phyloP scores from a whole-genome alignment of 208 protist species.

The Acanthamoeba polyphaga region DNA sequence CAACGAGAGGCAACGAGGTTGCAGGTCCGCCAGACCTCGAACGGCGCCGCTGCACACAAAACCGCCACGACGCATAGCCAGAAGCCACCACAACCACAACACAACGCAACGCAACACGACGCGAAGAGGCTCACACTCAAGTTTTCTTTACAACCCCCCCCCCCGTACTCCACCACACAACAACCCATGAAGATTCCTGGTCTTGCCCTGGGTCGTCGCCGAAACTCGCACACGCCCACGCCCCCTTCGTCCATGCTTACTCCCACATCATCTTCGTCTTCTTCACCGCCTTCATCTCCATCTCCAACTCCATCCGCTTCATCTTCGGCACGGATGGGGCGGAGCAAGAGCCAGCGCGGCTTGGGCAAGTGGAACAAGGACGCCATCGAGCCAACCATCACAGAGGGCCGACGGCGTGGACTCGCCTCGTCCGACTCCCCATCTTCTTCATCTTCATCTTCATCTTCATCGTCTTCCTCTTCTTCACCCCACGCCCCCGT shows the following conservation, averaged over 20 bases:
- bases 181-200: not conserved
- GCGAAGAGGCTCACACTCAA: no score
- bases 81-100: no score
- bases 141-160: no score
- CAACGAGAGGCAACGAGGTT: no score
- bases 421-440: not conserved
- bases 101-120: no score
- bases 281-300: not conserved
- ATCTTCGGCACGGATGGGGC: not conserved
- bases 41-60: no score
- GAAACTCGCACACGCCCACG: constrained; percentile 13
- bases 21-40: no score
- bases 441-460: no score
- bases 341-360: not conserved
- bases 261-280: not conserved
- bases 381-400: no score
- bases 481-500: not conserved
- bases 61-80: no score
- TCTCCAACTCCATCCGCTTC: not conserved
- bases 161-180: not conserved
- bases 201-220: not conserved
- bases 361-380: not conserved
- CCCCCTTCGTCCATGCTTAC: not conserved
- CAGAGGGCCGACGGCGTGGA: not conserved
- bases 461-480: not conserved